Evolutionary conservation across 1,284 basidiomycete genomes (phyloP), one percentile per base, ranked within the genome.

Genomic region (Phaffia rhodozyma): DNA sequence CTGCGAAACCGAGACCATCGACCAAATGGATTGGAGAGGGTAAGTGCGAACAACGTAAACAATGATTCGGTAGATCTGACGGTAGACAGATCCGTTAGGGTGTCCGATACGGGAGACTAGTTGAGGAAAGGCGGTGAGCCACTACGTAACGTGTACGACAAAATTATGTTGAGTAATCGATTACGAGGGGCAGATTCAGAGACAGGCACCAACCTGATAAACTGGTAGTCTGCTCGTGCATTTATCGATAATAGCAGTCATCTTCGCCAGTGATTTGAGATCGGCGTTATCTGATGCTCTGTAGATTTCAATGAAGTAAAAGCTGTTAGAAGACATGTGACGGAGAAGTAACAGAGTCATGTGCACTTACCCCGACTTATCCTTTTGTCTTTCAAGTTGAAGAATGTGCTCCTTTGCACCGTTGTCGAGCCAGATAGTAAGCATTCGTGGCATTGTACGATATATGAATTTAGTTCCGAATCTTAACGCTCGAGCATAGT

Each of bases 41-140:
- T 92, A 94, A 62, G 85, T 83, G 60, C 80, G 75, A 18, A 98
- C 80, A 50, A 97, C 89, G 23, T 75, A 78, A 13, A 79, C 76
- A 67, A 98, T 90, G 50, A 98, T 82, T 63, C 76, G 78, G 1
- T 83, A 79, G 21, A 99, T 77, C 20, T 85, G 76, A 0, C 74
- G 74, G 72, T 83, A 87, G 1, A 93, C 86, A 1, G 79, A 79
- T n/a, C 77, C 71, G 70, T 90, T 87, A 21, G 76, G 78, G 70
- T 97, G 91, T 23, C 86, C 87, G 47, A 99, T 87, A 11, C 96
- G 84, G 29, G 96, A 98, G 13, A 96, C 89, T 65, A 98, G 88
- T 78, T 98, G 96, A 7, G 96, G 92, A 68, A 97, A 92, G 0
- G 93, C 93, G 0, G 89, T 94, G 68, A 88, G 88, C 90, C 93